phyloP scores from a whole-genome alignment of 2,329 filamentous ascomycete genomes.

The Nigrospora sphaerica region DNA sequence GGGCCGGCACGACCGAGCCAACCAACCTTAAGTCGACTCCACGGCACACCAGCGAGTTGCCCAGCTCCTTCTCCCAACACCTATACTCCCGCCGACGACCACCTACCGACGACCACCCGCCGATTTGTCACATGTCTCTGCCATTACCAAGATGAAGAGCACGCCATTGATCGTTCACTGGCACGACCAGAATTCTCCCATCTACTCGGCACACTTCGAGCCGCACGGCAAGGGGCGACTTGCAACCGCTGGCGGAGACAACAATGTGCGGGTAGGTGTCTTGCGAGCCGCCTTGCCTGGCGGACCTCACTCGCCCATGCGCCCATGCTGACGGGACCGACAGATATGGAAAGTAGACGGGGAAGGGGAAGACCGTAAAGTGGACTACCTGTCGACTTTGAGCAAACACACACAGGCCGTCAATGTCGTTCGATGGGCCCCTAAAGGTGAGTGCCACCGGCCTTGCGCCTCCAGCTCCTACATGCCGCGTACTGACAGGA shows the following conservation, averaged over 20 bases:
- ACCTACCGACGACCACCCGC: not conserved
- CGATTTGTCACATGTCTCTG: constrained; percentile 9
- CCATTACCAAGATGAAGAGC: constrained; percentile 71
- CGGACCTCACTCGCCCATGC: not conserved
- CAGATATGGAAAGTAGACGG: constrained; percentile 78
- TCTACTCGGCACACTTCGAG: constrained; percentile 97
- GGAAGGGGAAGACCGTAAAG: constrained; percentile 78
- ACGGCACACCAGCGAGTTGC: no score
- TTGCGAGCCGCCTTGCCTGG: not conserved
- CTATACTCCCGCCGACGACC: no score
- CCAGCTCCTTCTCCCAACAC: no score
- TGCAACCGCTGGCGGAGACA: constrained; percentile 91
- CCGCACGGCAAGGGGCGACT: constrained; percentile 84
- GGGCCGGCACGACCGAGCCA: no score
- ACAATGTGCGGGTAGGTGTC: constrained; percentile 76
- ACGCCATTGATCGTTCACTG: constrained; percentile 95
- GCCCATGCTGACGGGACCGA: not conserved
- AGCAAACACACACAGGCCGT: constrained; percentile 94
- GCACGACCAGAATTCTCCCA: constrained; percentile 94
- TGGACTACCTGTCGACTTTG: constrained; percentile 87
- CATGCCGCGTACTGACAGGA: constrained; percentile 2
- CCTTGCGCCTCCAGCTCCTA: constrained; percentile 5
- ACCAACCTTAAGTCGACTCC: no score
- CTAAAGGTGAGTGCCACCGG: constrained; percentile 60
- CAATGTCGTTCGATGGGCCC: constrained; percentile 94